Percentiles rank a stretch among this genome's conserved stretches.
Evolutionary conservation across 2,329 filamentous ascomycete species (phyloP).

Genomic region (Aspergillus piperis): DNA sequence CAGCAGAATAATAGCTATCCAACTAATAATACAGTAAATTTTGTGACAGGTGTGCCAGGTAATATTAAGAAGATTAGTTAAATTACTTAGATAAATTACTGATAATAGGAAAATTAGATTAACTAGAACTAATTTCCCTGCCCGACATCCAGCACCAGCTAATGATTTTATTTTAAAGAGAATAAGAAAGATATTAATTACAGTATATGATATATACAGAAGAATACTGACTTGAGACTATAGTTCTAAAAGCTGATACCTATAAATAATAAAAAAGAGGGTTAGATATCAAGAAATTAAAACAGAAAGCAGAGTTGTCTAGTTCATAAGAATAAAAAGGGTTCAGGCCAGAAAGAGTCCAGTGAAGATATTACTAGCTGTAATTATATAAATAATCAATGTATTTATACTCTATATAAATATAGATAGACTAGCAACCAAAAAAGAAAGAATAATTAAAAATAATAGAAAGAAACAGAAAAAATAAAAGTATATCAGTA

Average conservation of each 20-base stretch:
- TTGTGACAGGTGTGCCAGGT: slow-evolving; percentile 15
- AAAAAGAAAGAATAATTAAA: no score
- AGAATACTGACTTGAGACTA: slow-evolving; percentile 21
- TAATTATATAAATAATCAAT: slow-evolving; percentile 20
- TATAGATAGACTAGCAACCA: background rate
- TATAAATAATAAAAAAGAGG: slow-evolving; percentile 20
- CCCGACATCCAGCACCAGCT: slow-evolving; percentile 16
- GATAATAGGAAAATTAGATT: slow-evolving; percentile 26
- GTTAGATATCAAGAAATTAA: slow-evolving; percentile 20
- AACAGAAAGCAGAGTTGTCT: slow-evolving; percentile 13
- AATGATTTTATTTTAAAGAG: slow-evolving; percentile 17
- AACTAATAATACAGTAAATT: slow-evolving; percentile 24
- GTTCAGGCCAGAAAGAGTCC: slow-evolving; percentile 14
- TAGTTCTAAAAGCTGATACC: slow-evolving; percentile 18
- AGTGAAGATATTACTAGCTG: slow-evolving; percentile 19
- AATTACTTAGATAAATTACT: slow-evolving; percentile 18
- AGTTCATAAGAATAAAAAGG: slow-evolving; percentile 11
- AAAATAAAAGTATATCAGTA: background rate
- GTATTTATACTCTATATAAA: background rate
- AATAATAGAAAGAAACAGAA: background rate
- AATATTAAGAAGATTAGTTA: slow-evolving; percentile 23
- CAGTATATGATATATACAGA: slow-evolving; percentile 18
- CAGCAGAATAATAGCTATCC: slow-evolving; percentile 21
- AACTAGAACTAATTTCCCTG: slow-evolving; percentile 25
- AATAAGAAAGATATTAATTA: slow-evolving; percentile 21